Evolutionary conservation across 257 asterid species (phyloP).

Genomic region (Solanum clarkiae): DNA sequence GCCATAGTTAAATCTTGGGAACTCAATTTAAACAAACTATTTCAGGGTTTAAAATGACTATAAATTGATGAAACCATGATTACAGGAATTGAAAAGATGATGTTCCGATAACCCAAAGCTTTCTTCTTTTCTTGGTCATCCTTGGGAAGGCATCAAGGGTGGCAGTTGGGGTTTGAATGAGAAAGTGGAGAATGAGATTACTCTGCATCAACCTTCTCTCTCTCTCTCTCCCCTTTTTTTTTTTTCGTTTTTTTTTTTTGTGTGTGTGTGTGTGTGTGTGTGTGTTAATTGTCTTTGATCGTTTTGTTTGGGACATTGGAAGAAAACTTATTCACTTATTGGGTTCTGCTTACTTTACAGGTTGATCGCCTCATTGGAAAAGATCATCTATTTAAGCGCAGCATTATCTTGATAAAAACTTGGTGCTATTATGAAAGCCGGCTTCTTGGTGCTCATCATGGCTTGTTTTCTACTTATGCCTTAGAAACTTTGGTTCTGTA

Average conservation of each 20-base stretch:
- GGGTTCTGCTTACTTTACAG: conserved; percentile 28
- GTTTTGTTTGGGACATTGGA: background rate
- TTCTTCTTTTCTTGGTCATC: background rate
- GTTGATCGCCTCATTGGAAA: conserved; percentile 70
- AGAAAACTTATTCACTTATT: background rate
- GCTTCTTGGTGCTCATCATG: conserved; percentile 85
- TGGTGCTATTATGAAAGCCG: conserved; percentile 99
- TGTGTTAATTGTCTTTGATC: background rate
- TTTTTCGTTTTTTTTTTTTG: background rate
- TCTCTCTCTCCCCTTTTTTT: accelerated
- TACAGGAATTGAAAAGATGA: background rate
- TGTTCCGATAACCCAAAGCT: background rate
- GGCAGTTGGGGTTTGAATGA: background rate
- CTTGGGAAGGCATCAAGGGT: background rate
- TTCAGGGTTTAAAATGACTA: background rate
- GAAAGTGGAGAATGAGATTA: background rate
- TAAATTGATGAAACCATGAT: background rate
- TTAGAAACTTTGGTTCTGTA: conserved; percentile 81
- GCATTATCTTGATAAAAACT: conserved; percentile 76
- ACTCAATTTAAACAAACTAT: background rate
- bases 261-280: no score
- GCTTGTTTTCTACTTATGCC: conserved; percentile 89
- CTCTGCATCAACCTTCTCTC: background rate
- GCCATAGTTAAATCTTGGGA: background rate
- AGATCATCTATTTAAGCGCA: conserved; percentile 75